Evolutionary conservation across 768 basidiomycete genomes (phyloP).

Genomic region (Erythrobasidium yunnanense): DNA sequence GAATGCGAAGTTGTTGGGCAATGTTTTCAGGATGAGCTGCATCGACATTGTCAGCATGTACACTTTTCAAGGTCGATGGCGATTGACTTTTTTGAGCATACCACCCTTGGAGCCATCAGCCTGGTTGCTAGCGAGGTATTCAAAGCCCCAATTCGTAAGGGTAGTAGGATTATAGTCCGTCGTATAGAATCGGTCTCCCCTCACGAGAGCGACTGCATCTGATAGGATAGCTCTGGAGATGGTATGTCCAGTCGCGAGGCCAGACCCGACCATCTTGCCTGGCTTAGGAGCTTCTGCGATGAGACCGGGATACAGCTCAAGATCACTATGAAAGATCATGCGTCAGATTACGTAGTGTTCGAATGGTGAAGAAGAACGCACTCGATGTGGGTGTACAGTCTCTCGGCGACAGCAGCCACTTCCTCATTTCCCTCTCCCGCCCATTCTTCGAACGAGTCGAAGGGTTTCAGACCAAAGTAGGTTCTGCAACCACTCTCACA

Average conservation of each 20-base stretch:
- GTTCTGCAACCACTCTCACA: no score
- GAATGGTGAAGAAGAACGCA: slow-evolving; percentile 37
- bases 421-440: slow-evolving; percentile 38
- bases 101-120: slow-evolving; percentile 59
- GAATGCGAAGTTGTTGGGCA: slow-evolving; percentile 59
- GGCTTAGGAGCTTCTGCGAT: slow-evolving; percentile 58
- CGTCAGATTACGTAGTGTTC: slow-evolving; percentile 37
- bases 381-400: slow-evolving; percentile 51
- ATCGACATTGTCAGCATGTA: background rate
- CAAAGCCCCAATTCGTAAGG: slow-evolving; percentile 68
- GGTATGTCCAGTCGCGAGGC: slow-evolving; percentile 53
- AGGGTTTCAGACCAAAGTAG: slow-evolving; percentile 26
- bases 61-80: background rate
- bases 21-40: slow-evolving; percentile 54
- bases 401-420: slow-evolving; percentile 44
- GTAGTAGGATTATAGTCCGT: slow-evolving; percentile 65
- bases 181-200: slow-evolving; percentile 63
- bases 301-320: slow-evolving; percentile 56
- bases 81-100: slow-evolving; percentile 51
- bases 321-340: slow-evolving; percentile 47
- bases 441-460: slow-evolving; percentile 39
- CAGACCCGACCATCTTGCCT: slow-evolving; percentile 54
- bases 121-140: slow-evolving; percentile 44
- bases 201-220: slow-evolving; percentile 31
- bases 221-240: slow-evolving; percentile 69